Evolutionary conservation across 768 basidiomycete genomes (phyloP), one percentile per base, ranked within the genome.

Genomic region (Amanita pallidorosea): DNA sequence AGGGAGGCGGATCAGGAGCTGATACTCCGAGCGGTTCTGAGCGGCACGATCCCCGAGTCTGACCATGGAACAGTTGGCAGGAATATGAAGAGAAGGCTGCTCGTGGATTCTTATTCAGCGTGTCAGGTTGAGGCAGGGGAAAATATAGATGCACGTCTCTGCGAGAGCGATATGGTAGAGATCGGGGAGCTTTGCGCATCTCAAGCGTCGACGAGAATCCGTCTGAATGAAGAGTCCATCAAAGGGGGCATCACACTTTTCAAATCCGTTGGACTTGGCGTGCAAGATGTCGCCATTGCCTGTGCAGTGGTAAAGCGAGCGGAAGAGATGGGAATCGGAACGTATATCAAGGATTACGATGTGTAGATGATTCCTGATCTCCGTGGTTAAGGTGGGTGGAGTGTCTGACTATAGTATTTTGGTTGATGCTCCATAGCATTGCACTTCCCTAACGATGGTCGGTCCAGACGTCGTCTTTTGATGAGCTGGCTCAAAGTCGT

Each of bases 231-330:
- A 22, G 55, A 47, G 33, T 4, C 11, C 3, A 7, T 2, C n/a
- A 11, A 61, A 3, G 79, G 76, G 1, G 71, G 74, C 1, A 71
- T 92, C 9, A 87, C 83, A 1, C 72, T 94, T 25, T 93, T 90
- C 75, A 94, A 93, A 66, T 87, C 85, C 0, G 92, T 94, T 5
- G 91, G 92, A 2, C 65, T 92, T 5, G 88, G 86, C 1, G 65
- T 88, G n/a, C 91, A 94, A 58, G 92, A 95, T 56, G 86, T 88
- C 4, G 86, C 83, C 0, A 88, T 94, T 52, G 81, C 88, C 8
- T 72, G 67, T 49, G 76, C 83, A 2, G 78, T 91, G 1, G 74
- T 90, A 2, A 65, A 74, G 4, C 72, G 71, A 47, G 89, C 90
- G 1, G 67, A 79, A 56, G 59, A 67, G 48, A 64, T 73, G 58